phyloP scores from a whole-genome alignment of 2,329 filamentous ascomycete genomes.

The Phyllosticta ampelicida region DNA sequence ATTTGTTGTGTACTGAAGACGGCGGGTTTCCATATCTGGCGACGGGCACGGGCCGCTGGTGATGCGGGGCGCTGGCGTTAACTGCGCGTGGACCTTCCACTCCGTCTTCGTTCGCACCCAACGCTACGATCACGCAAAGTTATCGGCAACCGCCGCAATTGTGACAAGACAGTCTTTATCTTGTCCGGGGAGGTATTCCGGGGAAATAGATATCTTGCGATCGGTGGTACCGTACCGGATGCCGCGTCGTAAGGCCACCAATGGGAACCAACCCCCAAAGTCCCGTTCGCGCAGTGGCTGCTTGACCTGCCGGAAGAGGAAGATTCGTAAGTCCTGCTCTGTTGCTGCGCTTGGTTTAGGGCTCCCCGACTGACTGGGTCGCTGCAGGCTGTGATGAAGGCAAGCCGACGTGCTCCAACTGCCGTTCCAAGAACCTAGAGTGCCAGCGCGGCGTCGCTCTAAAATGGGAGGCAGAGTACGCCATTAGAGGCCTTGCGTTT shows the following conservation, averaged over 20 bases:
- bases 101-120: background rate
- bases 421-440: slow-evolving; percentile 23
- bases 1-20: background rate
- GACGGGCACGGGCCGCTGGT: background rate
- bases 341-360: background rate
- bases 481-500: slow-evolving; percentile 32
- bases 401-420: slow-evolving; percentile 29
- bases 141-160: background rate
- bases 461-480: slow-evolving; percentile 28
- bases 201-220: background rate
- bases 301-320: slow-evolving; percentile 30
- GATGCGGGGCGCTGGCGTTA: background rate
- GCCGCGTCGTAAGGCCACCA: slow-evolving; percentile 14
- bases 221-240: slow-evolving; percentile 3
- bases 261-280: slow-evolving; percentile 11
- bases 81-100: slow-evolving; percentile 9
- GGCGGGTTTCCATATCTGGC: background rate
- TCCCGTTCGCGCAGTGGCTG: slow-evolving; percentile 30
- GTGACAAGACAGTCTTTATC: background rate
- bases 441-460: slow-evolving; percentile 23
- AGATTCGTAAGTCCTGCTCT: slow-evolving; percentile 17
- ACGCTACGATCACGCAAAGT: background rate
- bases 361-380: background rate
- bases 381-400: slow-evolving; percentile 27
- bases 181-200: background rate